These are phyloP conservation scores for Fragilaria crotonensis DNA, from an alignment of 108 stramenopile species.

Conservation along the genomic window DNA sequence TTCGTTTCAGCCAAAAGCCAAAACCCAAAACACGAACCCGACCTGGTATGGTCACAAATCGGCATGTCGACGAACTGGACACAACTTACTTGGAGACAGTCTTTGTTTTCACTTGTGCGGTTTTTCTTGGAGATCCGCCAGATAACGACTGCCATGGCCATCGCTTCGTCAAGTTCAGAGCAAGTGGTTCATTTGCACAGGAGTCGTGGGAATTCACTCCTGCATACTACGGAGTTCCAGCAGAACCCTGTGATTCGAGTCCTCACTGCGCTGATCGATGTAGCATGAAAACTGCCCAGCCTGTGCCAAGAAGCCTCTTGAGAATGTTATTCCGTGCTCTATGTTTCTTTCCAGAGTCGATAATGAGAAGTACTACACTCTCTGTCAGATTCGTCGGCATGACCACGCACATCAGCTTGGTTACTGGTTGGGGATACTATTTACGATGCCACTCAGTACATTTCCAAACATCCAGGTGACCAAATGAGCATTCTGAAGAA, in stretches of 20 bases:
- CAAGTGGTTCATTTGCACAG: no score
- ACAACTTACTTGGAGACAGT: no score
- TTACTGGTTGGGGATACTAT: constrained; percentile 62
- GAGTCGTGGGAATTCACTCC: no score
- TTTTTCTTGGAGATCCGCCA: no score
- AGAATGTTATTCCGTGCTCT: neutral
- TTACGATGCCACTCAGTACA: constrained; percentile 72
- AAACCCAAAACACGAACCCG: no score
- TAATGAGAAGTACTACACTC: constrained; percentile 24
- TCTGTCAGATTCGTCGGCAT: constrained; percentile 61
- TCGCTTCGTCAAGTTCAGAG: no score
- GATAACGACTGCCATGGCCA: no score
- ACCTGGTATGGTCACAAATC: no score
- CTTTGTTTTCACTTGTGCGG: no score
- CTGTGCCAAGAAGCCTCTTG: constrained; percentile 22
- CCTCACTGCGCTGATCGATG: constrained; percentile 33
- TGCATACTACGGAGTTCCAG: no score
- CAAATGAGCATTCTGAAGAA: constrained; percentile 48
- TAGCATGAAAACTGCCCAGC: constrained; percentile 14
- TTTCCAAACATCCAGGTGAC: constrained; percentile 70
- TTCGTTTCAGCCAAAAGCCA: no score
- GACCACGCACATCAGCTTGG: constrained; percentile 64
- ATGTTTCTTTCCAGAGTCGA: neutral
- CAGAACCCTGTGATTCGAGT: constrained; percentile 42
- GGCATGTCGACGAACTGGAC: no score